Conservation (phyloP, 768 basidiomycete genomes). For the Hortiboletus campestris region DNA sequence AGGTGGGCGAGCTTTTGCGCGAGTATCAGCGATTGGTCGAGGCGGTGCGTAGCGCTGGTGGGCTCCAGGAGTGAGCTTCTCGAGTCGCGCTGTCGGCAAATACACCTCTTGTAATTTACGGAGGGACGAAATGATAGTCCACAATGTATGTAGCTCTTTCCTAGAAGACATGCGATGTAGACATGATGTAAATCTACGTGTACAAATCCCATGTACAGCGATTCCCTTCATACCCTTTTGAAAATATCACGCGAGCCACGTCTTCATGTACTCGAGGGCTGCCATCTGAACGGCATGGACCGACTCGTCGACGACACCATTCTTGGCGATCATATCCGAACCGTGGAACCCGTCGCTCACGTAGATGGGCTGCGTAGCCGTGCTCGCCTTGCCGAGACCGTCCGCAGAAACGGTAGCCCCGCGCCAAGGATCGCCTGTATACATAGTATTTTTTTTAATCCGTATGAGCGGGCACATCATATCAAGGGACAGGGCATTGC, state of each 20-base stretch:
- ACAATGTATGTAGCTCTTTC: no score
- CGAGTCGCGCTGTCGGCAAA: no score
- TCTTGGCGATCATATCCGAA: slow-evolving; percentile 50
- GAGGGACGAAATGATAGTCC: no score
- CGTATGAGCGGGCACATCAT: not conserved
- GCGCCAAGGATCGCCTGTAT: slow-evolving; percentile 71
- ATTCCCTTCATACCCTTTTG: no score
- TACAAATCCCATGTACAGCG: no score
- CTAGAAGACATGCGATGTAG: no score
- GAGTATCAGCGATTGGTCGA: slow-evolving; percentile 84
- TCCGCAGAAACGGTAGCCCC: slow-evolving; percentile 66
- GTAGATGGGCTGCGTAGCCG: slow-evolving; percentile 53
- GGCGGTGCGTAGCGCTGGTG: slow-evolving; percentile 56
- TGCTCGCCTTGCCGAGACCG: slow-evolving; percentile 44
- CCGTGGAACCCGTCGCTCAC: slow-evolving; percentile 65
- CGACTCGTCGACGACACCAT: slow-evolving; percentile 47
- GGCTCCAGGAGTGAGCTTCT: slow-evolving; percentile 23
- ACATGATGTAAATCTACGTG: no score
- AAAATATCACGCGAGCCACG: slow-evolving; percentile 44
- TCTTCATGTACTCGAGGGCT: slow-evolving; percentile 50
- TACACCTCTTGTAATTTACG: no score
- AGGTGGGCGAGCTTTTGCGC: slow-evolving; percentile 73
- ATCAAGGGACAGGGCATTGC: no score
- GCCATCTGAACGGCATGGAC: slow-evolving; percentile 53
- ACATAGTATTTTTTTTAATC: no score